Conservation (phyloP, 2,329 filamentous ascomycete genomes). For the Colletotrichum incanum region DNA sequence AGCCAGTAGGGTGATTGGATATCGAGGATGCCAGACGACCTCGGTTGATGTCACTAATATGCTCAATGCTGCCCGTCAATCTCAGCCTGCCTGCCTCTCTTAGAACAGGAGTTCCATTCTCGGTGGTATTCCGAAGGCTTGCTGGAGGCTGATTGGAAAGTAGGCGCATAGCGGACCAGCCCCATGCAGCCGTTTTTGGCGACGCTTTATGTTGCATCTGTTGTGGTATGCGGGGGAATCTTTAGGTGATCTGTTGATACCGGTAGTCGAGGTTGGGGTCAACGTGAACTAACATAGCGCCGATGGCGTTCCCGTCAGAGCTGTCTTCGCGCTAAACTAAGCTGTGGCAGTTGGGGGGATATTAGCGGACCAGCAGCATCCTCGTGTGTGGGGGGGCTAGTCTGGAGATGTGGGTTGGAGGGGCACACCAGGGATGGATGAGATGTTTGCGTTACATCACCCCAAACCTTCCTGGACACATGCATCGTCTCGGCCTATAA, state of each 20-base stretch:
- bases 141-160: conserved; percentile 1
- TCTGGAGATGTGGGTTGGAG: neutral
- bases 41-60: neutral
- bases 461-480: neutral
- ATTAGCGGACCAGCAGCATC: neutral
- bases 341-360: neutral
- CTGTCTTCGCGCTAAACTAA: neutral
- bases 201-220: too few species aligned
- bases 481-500: neutral
- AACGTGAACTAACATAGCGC: neutral
- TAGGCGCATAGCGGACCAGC: neutral
- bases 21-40: neutral
- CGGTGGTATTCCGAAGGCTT: neutral
- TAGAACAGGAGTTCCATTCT: neutral
- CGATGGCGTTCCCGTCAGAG: neutral
- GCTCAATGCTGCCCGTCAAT: neutral
- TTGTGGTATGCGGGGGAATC: neutral
- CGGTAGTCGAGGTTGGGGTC: neutral
- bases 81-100: neutral
- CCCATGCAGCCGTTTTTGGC: too few species aligned
- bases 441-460: neutral
- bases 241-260: neutral
- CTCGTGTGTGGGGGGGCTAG: neutral
- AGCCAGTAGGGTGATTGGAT: too few species aligned
- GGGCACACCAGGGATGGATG: neutral